Base-by-base conservation (phyloP, 208 protist genomes). In the Trypanosomatidae sp. region DNA sequence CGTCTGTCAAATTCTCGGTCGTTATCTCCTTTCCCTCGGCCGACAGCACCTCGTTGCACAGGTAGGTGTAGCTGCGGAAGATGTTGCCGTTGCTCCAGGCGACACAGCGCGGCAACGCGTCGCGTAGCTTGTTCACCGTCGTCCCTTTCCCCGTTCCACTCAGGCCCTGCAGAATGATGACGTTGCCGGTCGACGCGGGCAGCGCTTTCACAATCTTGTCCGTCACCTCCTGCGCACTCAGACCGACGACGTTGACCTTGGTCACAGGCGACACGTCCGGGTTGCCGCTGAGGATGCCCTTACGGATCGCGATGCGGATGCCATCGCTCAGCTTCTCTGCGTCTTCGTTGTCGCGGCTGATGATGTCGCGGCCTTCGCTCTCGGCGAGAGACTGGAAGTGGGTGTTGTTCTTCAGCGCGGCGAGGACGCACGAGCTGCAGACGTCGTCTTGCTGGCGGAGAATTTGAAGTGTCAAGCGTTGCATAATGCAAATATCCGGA, bases 51-150 rank as follows among this genome's bases (percentile, higher is more conserved):
- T 95, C 86, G 60, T 86, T 69, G 62, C 82, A 86, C 41, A 97
- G 83, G 69, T 94, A 85, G 3, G 94, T 97, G 82, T 97, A 95
- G 79, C 91, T 88, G 60, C 94, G 88, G 77, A 98, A 98, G 13
- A 98, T 87, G 71, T 98, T 98, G 47, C 94, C 94, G 73, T 98
- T 98, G 74, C 92, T 97, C 94, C 94, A 98, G 53, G 90, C 82
- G 17, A 97, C 86, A 50, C 90, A 95, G 44, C 81, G 77, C 2
- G 94, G 92, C 41, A 98, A 87, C 53, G 66, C 64, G 22, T 82
- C 46, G 66, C 90, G 77, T 49, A 98, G 83, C 68, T 92, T 94
- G 39, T 53, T 50, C 67, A 95, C 92, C 0, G 94, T 98, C 22
- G 94, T 97, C 12, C 92, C 94, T 71, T 98, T 98, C 33, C 94